A percentile compares a stretch with the other conserved stretches of the same genome.
Conservation (phyloP, 306 rosid genomes). For the Benincasa hispida region DNA sequence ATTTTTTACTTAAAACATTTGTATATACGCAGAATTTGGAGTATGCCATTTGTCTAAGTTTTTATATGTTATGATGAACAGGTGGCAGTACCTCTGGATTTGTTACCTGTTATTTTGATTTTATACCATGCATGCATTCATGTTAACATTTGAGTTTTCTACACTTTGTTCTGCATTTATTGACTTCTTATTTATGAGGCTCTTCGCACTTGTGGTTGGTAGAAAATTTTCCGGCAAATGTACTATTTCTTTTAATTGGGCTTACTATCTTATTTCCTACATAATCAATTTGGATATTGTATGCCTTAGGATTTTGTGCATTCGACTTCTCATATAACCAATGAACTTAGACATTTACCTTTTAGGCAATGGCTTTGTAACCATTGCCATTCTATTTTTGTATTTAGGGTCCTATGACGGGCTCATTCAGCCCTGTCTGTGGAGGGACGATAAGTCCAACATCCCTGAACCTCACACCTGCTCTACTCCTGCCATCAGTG, state of each 20-base stretch:
- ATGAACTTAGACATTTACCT: slow-evolving; percentile 37
- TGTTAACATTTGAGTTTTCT: neutral
- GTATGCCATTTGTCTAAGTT: neutral
- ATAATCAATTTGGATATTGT: neutral
- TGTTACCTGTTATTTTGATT: neutral
- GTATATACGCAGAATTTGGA: neutral
- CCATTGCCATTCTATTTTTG: slow-evolving; percentile 31
- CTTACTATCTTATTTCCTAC: neutral
- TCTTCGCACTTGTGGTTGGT: neutral
- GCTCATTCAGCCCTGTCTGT: slow-evolving; percentile 29
- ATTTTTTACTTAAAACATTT: neutral
- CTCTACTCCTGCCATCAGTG: slow-evolving; percentile 51
- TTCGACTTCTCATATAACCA: neutral
- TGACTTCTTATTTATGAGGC: neutral
- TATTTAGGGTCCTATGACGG: slow-evolving; percentile 59
- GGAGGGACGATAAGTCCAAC: slow-evolving; percentile 50
- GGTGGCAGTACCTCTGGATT: neutral
- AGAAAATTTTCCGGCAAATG: neutral
- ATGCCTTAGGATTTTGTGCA: neutral
- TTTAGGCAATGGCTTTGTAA: slow-evolving; percentile 39
- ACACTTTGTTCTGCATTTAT: neutral
- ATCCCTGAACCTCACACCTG: slow-evolving; percentile 23
- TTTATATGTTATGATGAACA: neutral
- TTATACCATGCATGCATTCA: neutral
- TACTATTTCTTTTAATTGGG: neutral